Percentiles rank a stretch among this genome's conserved stretches.
Conservation (phyloP, 1,284 basidiomycete species). For the Grifola frondosa region DNA sequence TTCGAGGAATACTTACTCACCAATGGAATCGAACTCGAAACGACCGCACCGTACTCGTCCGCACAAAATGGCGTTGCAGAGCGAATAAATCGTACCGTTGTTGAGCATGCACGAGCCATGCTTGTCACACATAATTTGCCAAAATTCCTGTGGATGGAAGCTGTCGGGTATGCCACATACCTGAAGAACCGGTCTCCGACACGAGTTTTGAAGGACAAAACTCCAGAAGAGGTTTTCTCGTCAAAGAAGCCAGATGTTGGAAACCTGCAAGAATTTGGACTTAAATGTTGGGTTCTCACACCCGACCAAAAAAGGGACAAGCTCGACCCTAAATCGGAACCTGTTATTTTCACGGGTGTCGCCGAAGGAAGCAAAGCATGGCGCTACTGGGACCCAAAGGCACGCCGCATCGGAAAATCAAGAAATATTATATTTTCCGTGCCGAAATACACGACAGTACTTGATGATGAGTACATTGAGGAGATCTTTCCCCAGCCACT, state of each 20-base stretch:
- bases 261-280: slow-evolving; percentile 11
- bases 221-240: slow-evolving; percentile 15
- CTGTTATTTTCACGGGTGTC: slow-evolving; percentile 15
- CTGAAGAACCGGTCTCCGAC: slow-evolving; percentile 24
- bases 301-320: slow-evolving; percentile 3
- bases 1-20: slow-evolving; percentile 15
- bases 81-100: slow-evolving; percentile 25
- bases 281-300: slow-evolving; percentile 7
- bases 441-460: not conserved
- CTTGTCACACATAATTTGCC: slow-evolving; percentile 24
- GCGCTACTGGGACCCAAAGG: slow-evolving; percentile 12
- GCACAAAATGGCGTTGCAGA: slow-evolving; percentile 39
- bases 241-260: slow-evolving; percentile 17
- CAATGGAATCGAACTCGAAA: slow-evolving; percentile 30
- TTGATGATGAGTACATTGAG: slow-evolving; percentile 1
- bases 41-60: slow-evolving; percentile 27
- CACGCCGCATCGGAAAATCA: slow-evolving; percentile 6
- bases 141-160: slow-evolving; percentile 27
- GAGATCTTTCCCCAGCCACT: slow-evolving; percentile 3
- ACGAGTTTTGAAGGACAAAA: slow-evolving; percentile 7
- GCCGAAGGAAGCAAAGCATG: slow-evolving; percentile 17
- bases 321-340: slow-evolving; percentile 12
- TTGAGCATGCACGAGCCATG: slow-evolving; percentile 12
- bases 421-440: slow-evolving; percentile 10
- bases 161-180: slow-evolving; percentile 22